These are phyloP conservation scores for Talaromyces adpressus DNA, from an alignment of 495 filamentous ascomycete species.

Conservation along the genomic window DNA sequence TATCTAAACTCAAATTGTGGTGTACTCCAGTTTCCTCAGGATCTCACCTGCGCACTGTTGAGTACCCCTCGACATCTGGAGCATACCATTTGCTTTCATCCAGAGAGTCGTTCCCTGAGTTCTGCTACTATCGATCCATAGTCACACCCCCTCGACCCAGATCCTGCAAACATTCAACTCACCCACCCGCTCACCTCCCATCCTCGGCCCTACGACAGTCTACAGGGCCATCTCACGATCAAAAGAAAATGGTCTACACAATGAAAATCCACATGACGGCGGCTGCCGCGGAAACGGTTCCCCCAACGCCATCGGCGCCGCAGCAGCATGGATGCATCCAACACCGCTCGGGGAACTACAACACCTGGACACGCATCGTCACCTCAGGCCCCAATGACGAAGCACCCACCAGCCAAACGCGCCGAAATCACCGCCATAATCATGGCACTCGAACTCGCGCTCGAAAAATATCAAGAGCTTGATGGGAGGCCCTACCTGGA, in stretches of 20 bases:
- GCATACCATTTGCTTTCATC: background rate
- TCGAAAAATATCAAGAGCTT: slow-evolving; percentile 18
- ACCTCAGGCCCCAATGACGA: background rate
- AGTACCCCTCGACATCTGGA: background rate
- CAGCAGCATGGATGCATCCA: slow-evolving; percentile 25
- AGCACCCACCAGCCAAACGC: slow-evolving; percentile 28
- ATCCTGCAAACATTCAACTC: too few species aligned
- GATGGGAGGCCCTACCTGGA: slow-evolving; percentile 18
- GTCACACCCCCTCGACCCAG: too few species aligned
- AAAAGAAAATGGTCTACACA: slow-evolving; percentile 23
- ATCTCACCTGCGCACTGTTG: background rate
- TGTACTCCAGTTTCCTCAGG: background rate
- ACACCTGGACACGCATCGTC: background rate
- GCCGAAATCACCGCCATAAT: slow-evolving; percentile 33
- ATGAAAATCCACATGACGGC: slow-evolving; percentile 35
- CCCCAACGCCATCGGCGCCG: slow-evolving; percentile 21
- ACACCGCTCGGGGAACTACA: background rate
- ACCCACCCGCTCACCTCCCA: too few species aligned
- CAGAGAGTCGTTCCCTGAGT: background rate
- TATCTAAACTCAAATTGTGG: background rate
- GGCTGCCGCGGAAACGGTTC: slow-evolving; percentile 30
- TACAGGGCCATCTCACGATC: too few species aligned
- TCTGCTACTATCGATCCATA: too few species aligned
- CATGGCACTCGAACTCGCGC: slow-evolving; percentile 25
- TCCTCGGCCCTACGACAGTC: too few species aligned